Base-by-base conservation (phyloP, 352 stramenopile genomes). In the Phytophthora macrochlamydospora region DNA sequence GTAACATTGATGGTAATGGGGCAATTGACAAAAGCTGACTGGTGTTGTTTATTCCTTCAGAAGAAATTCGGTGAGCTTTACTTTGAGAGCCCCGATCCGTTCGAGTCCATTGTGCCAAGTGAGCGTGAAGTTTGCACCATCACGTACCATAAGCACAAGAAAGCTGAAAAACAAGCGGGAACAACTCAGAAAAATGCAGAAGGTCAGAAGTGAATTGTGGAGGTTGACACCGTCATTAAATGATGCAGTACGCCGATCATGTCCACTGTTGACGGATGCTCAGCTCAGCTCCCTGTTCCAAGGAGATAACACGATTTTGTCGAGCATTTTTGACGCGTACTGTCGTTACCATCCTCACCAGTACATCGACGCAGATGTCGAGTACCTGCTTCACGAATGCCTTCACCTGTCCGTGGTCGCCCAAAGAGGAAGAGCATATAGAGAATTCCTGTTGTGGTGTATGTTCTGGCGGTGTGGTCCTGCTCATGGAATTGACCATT, bases 11-110 rank as follows among this genome's bases (percentile, higher is more conserved):
- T 4, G n/a, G 9, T 29, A 38, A 28, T 49, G 18, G 3, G 28
- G 2, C 7, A 3, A n/a, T 14, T 24, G 28, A 53, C 12, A 31
- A 37, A 29, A 37, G 4, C 9, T 55, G 40, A 56, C 49, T 49
- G 24, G 40, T 18, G 29, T 63, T 13, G 29, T 50, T 42, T 62
- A 14, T 44, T 31, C 32, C 62, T 24, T 49, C 65, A 88, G 68
- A 55, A 77, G 31, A 69, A 83, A 40, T 92, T 88, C 45, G 85
- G 85, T 0, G 76, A 91, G 11, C 60, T 90, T 35, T 87, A 78
- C 40, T 94, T 91, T 33, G 70, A 75, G 42, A 92, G 67, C 49
- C 69, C 76, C 0, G 87, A 94, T 62, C 84, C 85, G 45, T 94
- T 94, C 51, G 78, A 85, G 24, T 43, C 56, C 3, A 81, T 93